phyloP scores from a whole-genome alignment of 768 basidiomycete species.

The Rhizopogon vesiculosus region DNA sequence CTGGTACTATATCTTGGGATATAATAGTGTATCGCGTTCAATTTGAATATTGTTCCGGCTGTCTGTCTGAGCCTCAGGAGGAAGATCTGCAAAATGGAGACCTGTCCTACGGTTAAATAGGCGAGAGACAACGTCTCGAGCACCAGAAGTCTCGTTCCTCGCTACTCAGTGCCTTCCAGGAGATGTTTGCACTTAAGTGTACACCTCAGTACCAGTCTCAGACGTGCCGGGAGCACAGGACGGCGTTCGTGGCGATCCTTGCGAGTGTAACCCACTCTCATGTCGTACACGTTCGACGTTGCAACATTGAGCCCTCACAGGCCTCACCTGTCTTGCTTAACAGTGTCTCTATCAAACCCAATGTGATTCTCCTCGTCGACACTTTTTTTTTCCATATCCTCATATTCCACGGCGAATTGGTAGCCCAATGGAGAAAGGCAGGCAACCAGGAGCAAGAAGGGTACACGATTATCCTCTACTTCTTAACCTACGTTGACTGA shows the following conservation, averaged over 20 bases:
- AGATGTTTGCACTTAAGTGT: conserved; percentile 33
- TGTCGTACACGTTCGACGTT: conserved; percentile 95
- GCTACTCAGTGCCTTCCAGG: conserved; percentile 38
- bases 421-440: conserved; percentile 97
- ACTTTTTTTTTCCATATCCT: conserved; percentile 99
- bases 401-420: conserved; percentile 97
- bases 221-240: conserved; percentile 70
- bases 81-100: conserved; percentile 8
- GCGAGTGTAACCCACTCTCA: conserved; percentile 93
- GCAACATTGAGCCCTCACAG: no score
- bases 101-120: not conserved
- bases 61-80: conserved; percentile 22
- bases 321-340: conserved; percentile 95
- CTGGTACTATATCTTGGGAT: conserved; percentile 92
- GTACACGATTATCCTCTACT: conserved; percentile 34
- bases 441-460: conserved; percentile 99
- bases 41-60: not conserved
- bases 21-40: conserved; percentile 55
- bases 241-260: conserved; percentile 78
- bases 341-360: conserved; percentile 95
- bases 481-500: not conserved
- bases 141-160: conserved; percentile 26
- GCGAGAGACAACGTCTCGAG: not conserved
- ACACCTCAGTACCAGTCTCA: not conserved
- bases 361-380: conserved; percentile 93